Evolutionary conservation across 306 rosid genomes (phyloP).

Genomic region (Casuarina cunninghamiana): DNA sequence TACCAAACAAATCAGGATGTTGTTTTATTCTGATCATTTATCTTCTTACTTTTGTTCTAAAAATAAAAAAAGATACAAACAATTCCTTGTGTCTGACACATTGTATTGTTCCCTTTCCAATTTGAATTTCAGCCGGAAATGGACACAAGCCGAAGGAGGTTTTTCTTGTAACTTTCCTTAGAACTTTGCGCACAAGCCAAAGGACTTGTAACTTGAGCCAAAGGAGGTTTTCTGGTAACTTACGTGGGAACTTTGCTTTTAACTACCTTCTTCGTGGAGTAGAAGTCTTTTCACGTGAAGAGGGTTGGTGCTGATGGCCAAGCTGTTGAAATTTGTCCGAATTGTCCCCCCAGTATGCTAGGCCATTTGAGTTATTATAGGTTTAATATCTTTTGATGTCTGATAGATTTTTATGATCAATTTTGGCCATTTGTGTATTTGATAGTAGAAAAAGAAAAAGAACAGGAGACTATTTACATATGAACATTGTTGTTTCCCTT

Average conservation of each 20-base stretch:
- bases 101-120: slow-evolving; percentile 12
- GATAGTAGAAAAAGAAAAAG: not conserved
- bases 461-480: not conserved
- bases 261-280: slow-evolving; percentile 14
- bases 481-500: slow-evolving; percentile 4
- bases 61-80: not conserved
- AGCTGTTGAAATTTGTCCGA: slow-evolving; percentile 17
- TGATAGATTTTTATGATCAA: not conserved
- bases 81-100: not conserved
- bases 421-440: slow-evolving; percentile 6
- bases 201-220: slow-evolving; percentile 83
- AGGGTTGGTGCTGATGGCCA: not conserved
- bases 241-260: slow-evolving; percentile 28
- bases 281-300: slow-evolving; percentile 14
- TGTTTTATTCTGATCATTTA: slow-evolving; percentile 9
- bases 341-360: slow-evolving; percentile 1
- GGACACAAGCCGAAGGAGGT: slow-evolving; percentile 98
- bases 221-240: slow-evolving; percentile 83
- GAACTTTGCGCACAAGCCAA: slow-evolving; percentile 60
- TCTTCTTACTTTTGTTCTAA: not conserved
- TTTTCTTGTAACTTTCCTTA: slow-evolving; percentile 62
- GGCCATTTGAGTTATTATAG: slow-evolving; percentile 6
- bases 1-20: slow-evolving; percentile 1
- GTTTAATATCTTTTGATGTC: not conserved
- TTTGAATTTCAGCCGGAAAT: slow-evolving; percentile 72